Percentiles rank a stretch among this genome's conserved stretches.
Conservation (phyloP, 2,329 filamentous ascomycete genomes). For the Cladosporium oxysporum region DNA sequence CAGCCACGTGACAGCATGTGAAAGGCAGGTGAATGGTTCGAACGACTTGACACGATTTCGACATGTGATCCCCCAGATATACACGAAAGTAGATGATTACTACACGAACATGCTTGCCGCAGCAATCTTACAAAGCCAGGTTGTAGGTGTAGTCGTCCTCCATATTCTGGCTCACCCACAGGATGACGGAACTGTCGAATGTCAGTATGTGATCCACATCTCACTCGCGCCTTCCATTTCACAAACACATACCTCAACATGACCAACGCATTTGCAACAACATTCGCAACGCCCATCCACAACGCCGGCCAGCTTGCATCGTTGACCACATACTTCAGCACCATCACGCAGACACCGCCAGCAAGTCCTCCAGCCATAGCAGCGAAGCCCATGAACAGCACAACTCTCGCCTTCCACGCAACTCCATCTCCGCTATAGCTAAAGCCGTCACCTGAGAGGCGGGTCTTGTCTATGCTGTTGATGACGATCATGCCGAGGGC, state of each 20-base stretch:
- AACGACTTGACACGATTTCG: neutral
- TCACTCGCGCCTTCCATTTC: neutral
- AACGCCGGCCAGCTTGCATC: constrained; percentile 62
- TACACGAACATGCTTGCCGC: neutral
- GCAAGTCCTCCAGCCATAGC: constrained; percentile 68
- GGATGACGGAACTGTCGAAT: constrained; percentile 57
- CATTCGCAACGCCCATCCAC: constrained; percentile 68
- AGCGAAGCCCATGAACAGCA: constrained; percentile 70
- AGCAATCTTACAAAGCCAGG: constrained; percentile 56
- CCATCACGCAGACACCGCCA: constrained; percentile 66
- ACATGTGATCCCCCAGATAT: neutral
- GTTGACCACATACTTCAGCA: constrained; percentile 66
- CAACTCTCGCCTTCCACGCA: constrained; percentile 69
- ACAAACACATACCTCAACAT: constrained; percentile 62
- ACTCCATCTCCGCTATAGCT: constrained; percentile 66
- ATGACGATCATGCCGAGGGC: constrained; percentile 71
- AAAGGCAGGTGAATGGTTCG: neutral
- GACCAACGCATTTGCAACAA: constrained; percentile 64
- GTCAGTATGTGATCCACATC: neutral
- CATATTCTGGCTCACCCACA: constrained; percentile 72
- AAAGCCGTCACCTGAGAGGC: constrained; percentile 64
- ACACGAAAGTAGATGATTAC: neutral
- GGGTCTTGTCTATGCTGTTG: constrained; percentile 70
- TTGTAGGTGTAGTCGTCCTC: constrained; percentile 74
- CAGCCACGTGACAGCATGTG: neutral